Evolutionary conservation across 2,329 filamentous ascomycete species (phyloP).

Genomic region (Fusarium nematophilum): DNA sequence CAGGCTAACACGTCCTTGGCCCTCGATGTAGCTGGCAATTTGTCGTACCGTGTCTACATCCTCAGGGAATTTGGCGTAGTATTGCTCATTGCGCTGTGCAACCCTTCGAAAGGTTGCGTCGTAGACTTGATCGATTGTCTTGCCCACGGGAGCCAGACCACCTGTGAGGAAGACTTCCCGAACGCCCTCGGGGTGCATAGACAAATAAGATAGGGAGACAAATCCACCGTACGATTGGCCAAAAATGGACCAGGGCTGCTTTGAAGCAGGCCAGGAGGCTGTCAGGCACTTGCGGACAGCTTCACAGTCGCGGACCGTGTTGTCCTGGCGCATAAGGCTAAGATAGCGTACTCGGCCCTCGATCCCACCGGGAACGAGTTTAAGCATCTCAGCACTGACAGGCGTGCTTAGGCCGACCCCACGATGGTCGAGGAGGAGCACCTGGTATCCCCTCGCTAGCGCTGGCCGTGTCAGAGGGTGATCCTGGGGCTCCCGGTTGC

Average conservation of each 20-base stretch:
- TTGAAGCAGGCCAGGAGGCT: constrained; percentile 72
- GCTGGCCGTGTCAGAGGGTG: constrained; percentile 76
- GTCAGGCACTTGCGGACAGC: constrained; percentile 83
- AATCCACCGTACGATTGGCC: constrained; percentile 96
- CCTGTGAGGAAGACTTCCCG: constrained; percentile 87
- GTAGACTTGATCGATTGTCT: constrained; percentile 80
- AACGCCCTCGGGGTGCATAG: constrained; percentile 79
- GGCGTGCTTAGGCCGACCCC: constrained; percentile 89
- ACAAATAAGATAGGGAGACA: constrained; percentile 85
- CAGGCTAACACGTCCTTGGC: constrained; percentile 67
- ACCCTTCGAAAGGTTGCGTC: constrained; percentile 76
- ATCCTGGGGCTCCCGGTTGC: constrained; percentile 79
- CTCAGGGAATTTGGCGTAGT: constrained; percentile 87
- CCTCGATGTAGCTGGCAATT: constrained; percentile 73
- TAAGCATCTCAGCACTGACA: constrained; percentile 78
- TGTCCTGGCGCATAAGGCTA: constrained; percentile 87
- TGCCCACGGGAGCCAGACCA: constrained; percentile 81
- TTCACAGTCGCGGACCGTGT: constrained; percentile 89
- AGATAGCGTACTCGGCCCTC: constrained; percentile 82
- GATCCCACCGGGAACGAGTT: constrained; percentile 65
- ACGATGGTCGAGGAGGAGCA: constrained; percentile 89
- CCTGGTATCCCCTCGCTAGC: constrained; percentile 84
- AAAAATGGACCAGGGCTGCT: constrained; percentile 85
- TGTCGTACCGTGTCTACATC: constrained; percentile 76
- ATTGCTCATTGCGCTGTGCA: constrained; percentile 77